Percentiles rank a stretch among this genome's conserved stretches.
Conservation (phyloP, 305 asterid genomes). For the Fraxinus nigra region DNA sequence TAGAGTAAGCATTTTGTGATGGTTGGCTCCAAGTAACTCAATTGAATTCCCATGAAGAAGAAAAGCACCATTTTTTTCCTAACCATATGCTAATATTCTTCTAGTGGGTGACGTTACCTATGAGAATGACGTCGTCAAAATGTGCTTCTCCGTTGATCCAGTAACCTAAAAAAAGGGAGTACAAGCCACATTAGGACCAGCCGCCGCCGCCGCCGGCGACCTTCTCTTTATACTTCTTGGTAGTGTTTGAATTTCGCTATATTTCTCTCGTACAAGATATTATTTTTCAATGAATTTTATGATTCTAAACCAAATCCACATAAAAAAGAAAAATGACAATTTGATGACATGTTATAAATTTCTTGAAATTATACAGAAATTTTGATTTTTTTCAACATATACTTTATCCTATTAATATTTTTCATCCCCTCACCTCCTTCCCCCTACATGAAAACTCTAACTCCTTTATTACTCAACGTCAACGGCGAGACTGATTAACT, state of each 20-base stretch:
- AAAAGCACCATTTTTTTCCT: conserved; percentile 33
- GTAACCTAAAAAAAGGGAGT: too few species aligned
- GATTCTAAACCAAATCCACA: not conserved
- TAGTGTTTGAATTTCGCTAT: not conserved
- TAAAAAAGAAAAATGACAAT: too few species aligned
- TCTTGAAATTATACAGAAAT: not conserved
- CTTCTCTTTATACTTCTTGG: not conserved
- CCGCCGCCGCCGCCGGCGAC: not conserved
- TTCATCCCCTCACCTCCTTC: not conserved
- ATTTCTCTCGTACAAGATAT: too few species aligned
- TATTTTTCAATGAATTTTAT: too few species aligned
- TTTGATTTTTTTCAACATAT: not conserved
- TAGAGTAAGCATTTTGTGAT: conserved; percentile 24
- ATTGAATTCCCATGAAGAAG: conserved; percentile 19
- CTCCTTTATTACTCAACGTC: not conserved
- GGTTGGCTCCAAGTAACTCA: conserved; percentile 30
- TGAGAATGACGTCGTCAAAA: not conserved
- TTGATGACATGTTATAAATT: not conserved
- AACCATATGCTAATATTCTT: not conserved
- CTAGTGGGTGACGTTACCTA: not conserved
- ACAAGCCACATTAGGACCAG: too few species aligned
- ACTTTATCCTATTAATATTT: not conserved
- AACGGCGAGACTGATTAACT: not conserved
- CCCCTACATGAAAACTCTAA: not conserved
- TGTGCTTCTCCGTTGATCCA: not conserved